Evolutionary conservation across 1,139 yeast genomes (phyloP).

Genomic region (Scheffersomyces stambukii): DNA sequence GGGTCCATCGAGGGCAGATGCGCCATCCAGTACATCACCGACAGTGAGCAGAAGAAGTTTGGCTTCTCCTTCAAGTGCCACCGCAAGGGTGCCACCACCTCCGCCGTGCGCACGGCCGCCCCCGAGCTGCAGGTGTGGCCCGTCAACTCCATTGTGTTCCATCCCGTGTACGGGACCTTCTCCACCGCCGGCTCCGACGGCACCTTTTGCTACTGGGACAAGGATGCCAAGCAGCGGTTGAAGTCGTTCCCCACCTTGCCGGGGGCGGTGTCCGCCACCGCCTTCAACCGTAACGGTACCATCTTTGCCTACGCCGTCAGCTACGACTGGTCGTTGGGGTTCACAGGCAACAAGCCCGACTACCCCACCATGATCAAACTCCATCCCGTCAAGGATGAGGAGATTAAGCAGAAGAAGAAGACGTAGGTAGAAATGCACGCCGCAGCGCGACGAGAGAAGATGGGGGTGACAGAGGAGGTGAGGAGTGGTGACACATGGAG

Average conservation of each 20-base stretch:
- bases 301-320: constrained; percentile 90
- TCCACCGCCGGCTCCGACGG: constrained; percentile 97
- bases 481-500: not conserved
- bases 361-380: constrained; percentile 74
- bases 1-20: constrained; percentile 97
- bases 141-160: constrained; percentile 78
- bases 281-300: constrained; percentile 78
- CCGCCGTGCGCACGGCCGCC: constrained; percentile 34
- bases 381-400: constrained; percentile 83
- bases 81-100: constrained; percentile 47
- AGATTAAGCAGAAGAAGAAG: constrained; percentile 74
- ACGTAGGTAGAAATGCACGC: constrained; percentile 9
- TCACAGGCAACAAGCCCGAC: constrained; percentile 70
- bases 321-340: constrained; percentile 94
- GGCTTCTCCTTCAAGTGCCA: constrained; percentile 96
- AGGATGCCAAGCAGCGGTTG: constrained; percentile 84
- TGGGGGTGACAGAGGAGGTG: not conserved
- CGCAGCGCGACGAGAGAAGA: not conserved
- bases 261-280: constrained; percentile 71
- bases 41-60: constrained; percentile 61
- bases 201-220: constrained; percentile 93
- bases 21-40: constrained; percentile 93
- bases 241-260: constrained; percentile 74
- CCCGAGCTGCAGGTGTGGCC: constrained; percentile 62
- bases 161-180: constrained; percentile 87